These are phyloP conservation scores for Candida quercuum DNA, from an alignment of 805 yeast genomes.

Conservation along the genomic window DNA sequence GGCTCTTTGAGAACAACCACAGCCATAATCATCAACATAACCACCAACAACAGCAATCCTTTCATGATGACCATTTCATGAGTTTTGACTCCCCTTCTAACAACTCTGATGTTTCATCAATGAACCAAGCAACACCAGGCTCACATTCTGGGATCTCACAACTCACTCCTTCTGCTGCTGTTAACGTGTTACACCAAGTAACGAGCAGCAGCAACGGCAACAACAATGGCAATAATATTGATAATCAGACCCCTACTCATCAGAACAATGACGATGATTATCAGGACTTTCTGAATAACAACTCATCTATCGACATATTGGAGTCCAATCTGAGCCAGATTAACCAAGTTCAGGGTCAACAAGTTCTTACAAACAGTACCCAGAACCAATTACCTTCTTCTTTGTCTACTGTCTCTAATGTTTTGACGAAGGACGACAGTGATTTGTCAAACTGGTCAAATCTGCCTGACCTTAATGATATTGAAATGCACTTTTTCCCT, in stretches of 20 bases:
- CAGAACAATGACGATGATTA: not conserved
- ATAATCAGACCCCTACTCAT: not conserved
- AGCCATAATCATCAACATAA: too few species aligned
- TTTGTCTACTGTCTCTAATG: not conserved
- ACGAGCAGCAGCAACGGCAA: too few species aligned
- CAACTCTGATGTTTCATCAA: too few species aligned
- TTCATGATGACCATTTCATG: too few species aligned
- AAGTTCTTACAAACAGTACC: not conserved
- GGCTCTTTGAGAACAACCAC: too few species aligned
- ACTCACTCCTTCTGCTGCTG: too few species aligned
- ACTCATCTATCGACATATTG: slow-evolving; percentile 5
- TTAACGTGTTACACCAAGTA: too few species aligned
- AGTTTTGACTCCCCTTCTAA: too few species aligned
- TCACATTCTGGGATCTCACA: too few species aligned
- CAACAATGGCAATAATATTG: too few species aligned
- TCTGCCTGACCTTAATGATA: slow-evolving; percentile 10
- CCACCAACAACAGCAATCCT: too few species aligned
- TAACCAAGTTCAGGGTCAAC: not conserved
- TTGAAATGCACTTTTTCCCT: slow-evolving; percentile 12
- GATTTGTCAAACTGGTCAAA: slow-evolving; percentile 8
- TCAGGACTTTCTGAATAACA: slow-evolving; percentile 2
- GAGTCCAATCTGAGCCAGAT: slow-evolving; percentile 3
- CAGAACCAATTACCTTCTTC: slow-evolving; percentile 6
- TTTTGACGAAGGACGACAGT: not conserved
- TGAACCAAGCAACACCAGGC: too few species aligned